Percentiles rank a stretch among this genome's conserved stretches.
These are phyloP conservation scores for Seiridium cupressi DNA, from an alignment of 2,329 filamentous ascomycete genomes.

Conservation along the genomic window DNA sequence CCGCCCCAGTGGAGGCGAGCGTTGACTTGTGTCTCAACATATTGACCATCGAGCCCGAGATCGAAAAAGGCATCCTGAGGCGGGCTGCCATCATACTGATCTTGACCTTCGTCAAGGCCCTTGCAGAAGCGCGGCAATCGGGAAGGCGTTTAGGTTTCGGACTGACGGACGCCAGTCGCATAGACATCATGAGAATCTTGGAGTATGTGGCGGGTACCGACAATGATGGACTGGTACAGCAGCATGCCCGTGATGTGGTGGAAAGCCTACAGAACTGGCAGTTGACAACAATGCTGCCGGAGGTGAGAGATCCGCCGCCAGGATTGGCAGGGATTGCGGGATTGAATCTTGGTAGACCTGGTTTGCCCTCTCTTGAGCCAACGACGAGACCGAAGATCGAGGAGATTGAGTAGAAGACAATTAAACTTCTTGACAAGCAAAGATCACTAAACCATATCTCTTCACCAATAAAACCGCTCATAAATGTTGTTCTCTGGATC, in stretches of 20 bases:
- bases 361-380: slow-evolving; percentile 2
- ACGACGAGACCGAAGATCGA: slow-evolving; percentile 25
- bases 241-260: slow-evolving; percentile 65
- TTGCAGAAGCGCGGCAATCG: slow-evolving; percentile 51
- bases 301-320: slow-evolving; percentile 19
- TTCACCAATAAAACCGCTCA: too few relatives aligned
- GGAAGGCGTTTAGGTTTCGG: slow-evolving; percentile 50
- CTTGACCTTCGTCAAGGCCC: slow-evolving; percentile 57
- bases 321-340: slow-evolving; percentile 34
- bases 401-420: slow-evolving; percentile 25
- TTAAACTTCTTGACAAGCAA: not conserved
- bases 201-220: slow-evolving; percentile 65
- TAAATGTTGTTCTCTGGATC: too few relatives aligned
- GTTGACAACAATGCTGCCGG: slow-evolving; percentile 47
- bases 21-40: slow-evolving; percentile 64
- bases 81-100: slow-evolving; percentile 65
- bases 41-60: slow-evolving; percentile 58
- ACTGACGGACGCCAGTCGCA: slow-evolving; percentile 52
- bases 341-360: slow-evolving; percentile 28
- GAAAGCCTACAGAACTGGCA: slow-evolving; percentile 66
- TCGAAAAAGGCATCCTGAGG: slow-evolving; percentile 63
- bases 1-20: slow-evolving; percentile 49
- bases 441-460: too few relatives aligned
- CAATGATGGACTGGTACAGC: slow-evolving; percentile 64
- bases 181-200: slow-evolving; percentile 61